These are phyloP conservation scores for Cichorium intybus DNA, from an alignment of 140 eudicot species.

Conservation along the genomic window DNA sequence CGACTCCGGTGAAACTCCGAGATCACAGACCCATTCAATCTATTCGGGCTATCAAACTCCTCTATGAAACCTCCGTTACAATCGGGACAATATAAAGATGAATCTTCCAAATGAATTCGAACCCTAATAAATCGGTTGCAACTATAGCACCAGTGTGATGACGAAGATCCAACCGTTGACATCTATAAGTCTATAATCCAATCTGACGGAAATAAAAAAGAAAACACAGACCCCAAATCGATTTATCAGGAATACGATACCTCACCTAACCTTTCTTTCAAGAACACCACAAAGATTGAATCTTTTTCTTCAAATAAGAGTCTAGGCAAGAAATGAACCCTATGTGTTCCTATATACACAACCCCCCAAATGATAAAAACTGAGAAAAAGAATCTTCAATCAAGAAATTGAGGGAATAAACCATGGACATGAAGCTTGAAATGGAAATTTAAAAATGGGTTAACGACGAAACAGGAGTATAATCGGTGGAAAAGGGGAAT, in stretches of 20 bases:
- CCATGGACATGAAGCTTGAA: conserved; percentile 4
- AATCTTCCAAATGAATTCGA: conserved; percentile 23
- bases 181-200: conserved; percentile 20
- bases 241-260: neutral
- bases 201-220: conserved; percentile 1
- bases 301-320: conserved; percentile 1
- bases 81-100: conserved; percentile 48
- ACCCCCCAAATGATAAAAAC: neutral
- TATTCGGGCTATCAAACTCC: conserved; percentile 41
- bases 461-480: conserved; percentile 5
- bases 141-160: conserved; percentile 62
- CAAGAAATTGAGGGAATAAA: conserved; percentile 21
- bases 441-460: conserved; percentile 1
- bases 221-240: conserved; percentile 1
- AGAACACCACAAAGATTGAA: neutral
- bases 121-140: conserved; percentile 51
- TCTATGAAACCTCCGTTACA: conserved; percentile 54
- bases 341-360: conserved; percentile 7
- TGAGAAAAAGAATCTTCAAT: conserved; percentile 28
- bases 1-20: conserved; percentile 56
- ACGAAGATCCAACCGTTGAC: conserved; percentile 42
- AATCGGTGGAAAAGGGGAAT: conserved; percentile 29
- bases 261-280: neutral
- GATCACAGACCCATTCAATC: conserved; percentile 34
- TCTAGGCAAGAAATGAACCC: conserved; percentile 3